phyloP scores from a whole-genome alignment of 768 basidiomycete genomes.

The Strobilomyces dryophilus region DNA sequence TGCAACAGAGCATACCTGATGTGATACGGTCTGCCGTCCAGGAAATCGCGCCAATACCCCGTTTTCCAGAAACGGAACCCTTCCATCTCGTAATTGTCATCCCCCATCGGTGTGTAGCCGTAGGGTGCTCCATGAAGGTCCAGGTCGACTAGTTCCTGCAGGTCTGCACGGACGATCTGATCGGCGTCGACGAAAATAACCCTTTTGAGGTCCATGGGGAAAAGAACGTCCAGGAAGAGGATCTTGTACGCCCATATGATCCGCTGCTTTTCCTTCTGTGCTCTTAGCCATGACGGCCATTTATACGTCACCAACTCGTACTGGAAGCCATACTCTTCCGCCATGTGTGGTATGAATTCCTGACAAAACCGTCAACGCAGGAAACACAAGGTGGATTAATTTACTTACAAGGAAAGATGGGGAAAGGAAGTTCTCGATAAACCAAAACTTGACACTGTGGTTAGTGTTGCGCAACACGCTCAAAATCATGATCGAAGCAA shows the following conservation, averaged over 20 bases:
- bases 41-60: constrained; percentile 90
- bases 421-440: constrained; percentile 98
- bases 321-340: constrained; percentile 87
- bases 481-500: constrained; percentile 97
- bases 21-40: constrained; percentile 84
- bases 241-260: constrained; percentile 99
- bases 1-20: constrained; percentile 63
- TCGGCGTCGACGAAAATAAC: constrained; percentile 99
- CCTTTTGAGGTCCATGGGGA: constrained; percentile 98
- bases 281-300: constrained; percentile 98
- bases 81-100: constrained; percentile 93
- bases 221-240: constrained; percentile 96
- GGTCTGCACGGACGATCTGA: constrained; percentile 94
- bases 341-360: constrained; percentile 95
- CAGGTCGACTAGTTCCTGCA: constrained; percentile 90
- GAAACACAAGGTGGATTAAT: background rate
- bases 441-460: constrained; percentile 98
- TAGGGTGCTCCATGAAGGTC: constrained; percentile 93
- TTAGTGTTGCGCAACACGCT: constrained; percentile 94
- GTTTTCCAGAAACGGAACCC: constrained; percentile 99
- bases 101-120: constrained; percentile 96
- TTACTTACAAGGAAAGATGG: constrained; percentile 84
- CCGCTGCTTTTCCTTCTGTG: constrained; percentile 95
- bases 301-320: constrained; percentile 99
- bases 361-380: constrained; percentile 26